Base-by-base conservation (phyloP, 495 filamentous ascomycete genomes). In the Rhizodiscina lignyota region DNA sequence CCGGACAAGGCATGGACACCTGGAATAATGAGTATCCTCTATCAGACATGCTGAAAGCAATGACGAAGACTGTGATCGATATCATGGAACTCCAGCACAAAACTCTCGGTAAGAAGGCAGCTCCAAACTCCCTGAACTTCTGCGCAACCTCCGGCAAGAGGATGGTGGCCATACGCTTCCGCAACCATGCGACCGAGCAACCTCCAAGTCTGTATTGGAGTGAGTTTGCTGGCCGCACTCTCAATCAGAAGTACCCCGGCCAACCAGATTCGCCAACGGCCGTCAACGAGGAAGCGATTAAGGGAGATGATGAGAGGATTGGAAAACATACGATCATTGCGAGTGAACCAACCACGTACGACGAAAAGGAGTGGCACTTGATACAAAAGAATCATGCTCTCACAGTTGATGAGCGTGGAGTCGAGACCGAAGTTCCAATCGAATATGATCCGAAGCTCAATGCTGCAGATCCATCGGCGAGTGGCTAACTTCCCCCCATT, bases 321-420 rank as follows among this genome's bases (percentile, higher is more conserved):
- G 62, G 61, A 4, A 54, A 46, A 21, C 64, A 68, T 44, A 49
- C 61, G 4, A 67, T 68, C 42, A 48, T 68, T 22, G 61, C 62
- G 12, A 64, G 61, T 37, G 64, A 68, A 47, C 64, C 64, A 16
- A 59, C 52, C 4, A 67, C 64, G 22, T 64, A 63, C 38, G 51
- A 61, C 19, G 36, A 49, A 24, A 46, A 49, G 23, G 61, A 68
- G 30, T 67, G 64, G 64, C 43, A 54, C 36, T 42, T 66, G 37
- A 59, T 68, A 27, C 46, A 45, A 17, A 54, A 52, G 48, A 68
- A 68, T 42, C 36, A 38, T 19, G 38, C 42, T 4, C 32, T 61
- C 12, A 35, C 41, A 16, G 57, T 48, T 6, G 44, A 53, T 32
- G 43, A 44, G 24, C 24, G 42, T 21, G 50, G 50, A 18, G 26